Evolutionary conservation across 164 flowering plant genomes (phyloP).

Genomic region (Vitis cinerea): DNA sequence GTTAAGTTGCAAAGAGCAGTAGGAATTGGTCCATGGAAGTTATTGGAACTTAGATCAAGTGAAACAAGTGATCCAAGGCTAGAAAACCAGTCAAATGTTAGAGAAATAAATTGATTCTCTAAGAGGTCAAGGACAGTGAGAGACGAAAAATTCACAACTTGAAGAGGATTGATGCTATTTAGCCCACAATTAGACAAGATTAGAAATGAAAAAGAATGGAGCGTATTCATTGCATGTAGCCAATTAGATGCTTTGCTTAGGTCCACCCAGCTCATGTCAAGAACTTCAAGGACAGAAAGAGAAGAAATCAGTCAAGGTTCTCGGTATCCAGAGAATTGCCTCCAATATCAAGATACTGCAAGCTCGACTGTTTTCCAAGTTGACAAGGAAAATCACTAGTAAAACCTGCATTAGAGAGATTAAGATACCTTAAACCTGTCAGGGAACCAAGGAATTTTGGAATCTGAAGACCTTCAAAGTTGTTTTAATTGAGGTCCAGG

Average conservation of each 20-base stretch:
- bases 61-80: not conserved
- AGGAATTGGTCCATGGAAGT: constrained; percentile 2
- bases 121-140: constrained; percentile 5
- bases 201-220: constrained; percentile 9
- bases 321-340: too few relatives aligned
- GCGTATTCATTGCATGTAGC: constrained; percentile 3
- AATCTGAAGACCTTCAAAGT: too few relatives aligned
- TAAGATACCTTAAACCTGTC: too few relatives aligned
- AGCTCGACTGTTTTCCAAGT: too few relatives aligned
- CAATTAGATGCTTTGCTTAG: constrained; percentile 4
- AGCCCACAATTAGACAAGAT: not conserved
- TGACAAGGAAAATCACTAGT: too few relatives aligned
- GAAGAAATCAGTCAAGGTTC: too few relatives aligned
- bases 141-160: constrained; percentile 3
- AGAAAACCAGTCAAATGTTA: not conserved
- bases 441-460: too few relatives aligned
- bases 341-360: too few relatives aligned
- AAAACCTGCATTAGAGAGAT: too few relatives aligned
- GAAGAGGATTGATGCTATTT: not conserved
- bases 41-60: not conserved
- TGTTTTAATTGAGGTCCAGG: too few relatives aligned
- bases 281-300: too few relatives aligned
- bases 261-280: not conserved
- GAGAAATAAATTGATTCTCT: not conserved
- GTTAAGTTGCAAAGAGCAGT: constrained; percentile 4